phyloP scores from a whole-genome alignment of 495 filamentous ascomycete species.

The Achaetomiella virescens region DNA sequence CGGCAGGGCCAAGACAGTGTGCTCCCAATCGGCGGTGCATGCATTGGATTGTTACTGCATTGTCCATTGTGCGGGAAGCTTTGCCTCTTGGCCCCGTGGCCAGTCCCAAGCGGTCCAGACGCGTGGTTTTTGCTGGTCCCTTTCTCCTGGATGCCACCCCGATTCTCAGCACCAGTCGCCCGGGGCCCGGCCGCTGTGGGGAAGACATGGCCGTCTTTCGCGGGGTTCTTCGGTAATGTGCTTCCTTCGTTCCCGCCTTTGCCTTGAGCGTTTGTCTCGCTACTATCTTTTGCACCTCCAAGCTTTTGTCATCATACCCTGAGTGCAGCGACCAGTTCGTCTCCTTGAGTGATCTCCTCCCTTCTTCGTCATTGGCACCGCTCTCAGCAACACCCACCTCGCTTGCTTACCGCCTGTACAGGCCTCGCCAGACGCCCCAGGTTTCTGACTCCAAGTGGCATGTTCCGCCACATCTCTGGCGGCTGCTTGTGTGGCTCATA shows the following conservation, averaged over 20 bases:
- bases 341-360: too few species aligned
- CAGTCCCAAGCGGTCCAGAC: neutral
- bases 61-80: neutral
- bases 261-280: neutral
- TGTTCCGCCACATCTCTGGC: too few species aligned
- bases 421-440: too few species aligned
- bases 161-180: neutral
- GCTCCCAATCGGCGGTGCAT: slow-evolving; percentile 2
- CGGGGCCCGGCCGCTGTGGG: neutral
- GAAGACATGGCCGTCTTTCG: neutral
- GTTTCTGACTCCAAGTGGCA: too few species aligned
- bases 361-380: too few species aligned
- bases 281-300: too few species aligned
- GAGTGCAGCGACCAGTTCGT: too few species aligned
- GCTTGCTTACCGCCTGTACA: too few species aligned
- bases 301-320: too few species aligned
- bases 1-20: slow-evolving; percentile 15
- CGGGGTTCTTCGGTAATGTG: neutral
- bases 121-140: neutral
- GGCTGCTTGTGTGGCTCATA: too few species aligned
- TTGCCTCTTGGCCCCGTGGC: neutral
- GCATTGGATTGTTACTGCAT: slow-evolving; percentile 1
- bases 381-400: too few species aligned
- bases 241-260: neutral
- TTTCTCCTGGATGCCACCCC: neutral